Evolutionary conservation across 768 basidiomycete species (phyloP), one percentile per base, ranked within the genome.

Genomic region (Auriscalpium vulgare): DNA sequence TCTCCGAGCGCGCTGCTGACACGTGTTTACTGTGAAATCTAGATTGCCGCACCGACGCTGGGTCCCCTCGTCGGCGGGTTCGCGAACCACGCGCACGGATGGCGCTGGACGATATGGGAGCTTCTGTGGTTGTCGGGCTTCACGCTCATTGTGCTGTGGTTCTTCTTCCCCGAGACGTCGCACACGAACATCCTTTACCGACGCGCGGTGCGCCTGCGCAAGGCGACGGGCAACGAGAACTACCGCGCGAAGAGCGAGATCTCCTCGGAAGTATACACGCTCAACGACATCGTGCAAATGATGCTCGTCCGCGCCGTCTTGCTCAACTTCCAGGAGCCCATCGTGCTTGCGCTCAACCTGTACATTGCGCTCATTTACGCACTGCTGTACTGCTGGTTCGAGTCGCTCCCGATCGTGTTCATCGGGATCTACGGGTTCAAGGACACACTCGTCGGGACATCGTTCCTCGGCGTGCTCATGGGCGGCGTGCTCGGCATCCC

Each of bases 11-110:
- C 40, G 17, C 17, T 43, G 14, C 29, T 29, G 29, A 29, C 40
- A 17, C 8, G 40, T 43, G 2, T 7, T 21, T 43, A 13, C 7
- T 8, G 40, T 6, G 2, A 14, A 13, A 4, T n/a, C 4, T 17
- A 43, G 40, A 43, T 43, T 4, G 40, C 40, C 13, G 40, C 40
- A 43, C 69, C 68, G 10, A 65, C 67, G 47, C 62, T 65, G 11
- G 68, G 69, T 0, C 69, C 69, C 14, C 56, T 68, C 7, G 60
- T 69, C 14, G 69, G 68, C 17, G 69, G 68, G 3, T 71, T 71
- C 50, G 68, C 66, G 6, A 67, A 64, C 4, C 63, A 68, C 56
- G 62, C 56, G 6, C 50, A 71, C 40, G 40, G 40, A 1, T 43
- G 40, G 40, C 40, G 40, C 40, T 43, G 40, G 40, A 43, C 40